A percentile compares a stretch with the other conserved stretches of the same genome.
Conservation (phyloP, 305 asterid species). For the Fraxinus sp. region DNA sequence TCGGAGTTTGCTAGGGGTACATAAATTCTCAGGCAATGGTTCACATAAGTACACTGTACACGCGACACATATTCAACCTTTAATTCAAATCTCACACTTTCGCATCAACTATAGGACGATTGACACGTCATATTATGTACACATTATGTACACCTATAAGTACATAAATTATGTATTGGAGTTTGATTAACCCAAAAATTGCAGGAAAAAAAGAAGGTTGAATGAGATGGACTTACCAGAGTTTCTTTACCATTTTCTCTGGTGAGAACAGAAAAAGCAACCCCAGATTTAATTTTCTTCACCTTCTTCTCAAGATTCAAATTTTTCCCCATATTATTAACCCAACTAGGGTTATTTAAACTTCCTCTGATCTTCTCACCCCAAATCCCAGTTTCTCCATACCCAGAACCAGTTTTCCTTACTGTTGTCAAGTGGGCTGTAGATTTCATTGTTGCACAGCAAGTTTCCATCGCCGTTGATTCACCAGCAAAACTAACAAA, state of each 20-base stretch:
- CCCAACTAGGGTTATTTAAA: conserved; percentile 28
- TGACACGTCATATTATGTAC: too few species aligned
- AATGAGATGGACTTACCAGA: conserved; percentile 38
- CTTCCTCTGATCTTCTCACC: conserved; percentile 58
- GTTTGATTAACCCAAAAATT: not conserved
- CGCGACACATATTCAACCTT: too few species aligned
- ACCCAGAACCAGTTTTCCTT: conserved; percentile 31
- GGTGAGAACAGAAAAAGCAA: conserved; percentile 73
- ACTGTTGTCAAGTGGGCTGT: conserved; percentile 38
- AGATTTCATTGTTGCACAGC: conserved; percentile 53
- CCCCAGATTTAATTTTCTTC: conserved; percentile 51
- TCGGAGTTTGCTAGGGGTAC: too few species aligned
- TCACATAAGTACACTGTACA: too few species aligned
- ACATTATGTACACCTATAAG: too few species aligned
- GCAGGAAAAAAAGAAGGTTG: not conserved
- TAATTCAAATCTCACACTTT: too few species aligned
- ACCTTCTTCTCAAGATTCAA: conserved; percentile 47
- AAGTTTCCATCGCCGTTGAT: conserved; percentile 53
- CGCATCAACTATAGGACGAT: too few species aligned
- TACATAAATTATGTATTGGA: not conserved
- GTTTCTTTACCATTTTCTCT: conserved; percentile 56
- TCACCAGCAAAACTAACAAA: conserved; percentile 26
- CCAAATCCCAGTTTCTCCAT: conserved; percentile 54
- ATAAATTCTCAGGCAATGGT: too few species aligned
- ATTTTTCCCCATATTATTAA: conserved; percentile 39